Percentiles rank a stretch among this genome's conserved stretches.
Conservation (phyloP, 2,329 filamentous ascomycete species). For the Epicoccum sorghinum region DNA sequence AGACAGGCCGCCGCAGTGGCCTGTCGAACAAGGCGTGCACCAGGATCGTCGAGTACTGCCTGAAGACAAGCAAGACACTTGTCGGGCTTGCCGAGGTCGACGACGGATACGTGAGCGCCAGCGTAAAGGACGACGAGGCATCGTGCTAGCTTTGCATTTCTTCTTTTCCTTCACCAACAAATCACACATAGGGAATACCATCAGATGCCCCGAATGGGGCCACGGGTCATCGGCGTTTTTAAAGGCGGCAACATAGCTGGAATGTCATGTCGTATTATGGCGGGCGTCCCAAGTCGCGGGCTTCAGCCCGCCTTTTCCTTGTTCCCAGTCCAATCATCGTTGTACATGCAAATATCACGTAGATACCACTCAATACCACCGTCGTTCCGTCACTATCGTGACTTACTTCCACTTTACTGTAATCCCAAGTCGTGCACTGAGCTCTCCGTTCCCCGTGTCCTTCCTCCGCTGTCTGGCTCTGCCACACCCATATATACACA, state of each 20-base stretch:
- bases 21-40: constrained; percentile 47
- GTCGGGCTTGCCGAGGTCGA: constrained; percentile 46
- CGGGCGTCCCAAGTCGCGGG: not conserved
- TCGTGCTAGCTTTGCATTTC: not conserved
- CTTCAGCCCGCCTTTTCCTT: not conserved
- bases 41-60: constrained; percentile 49
- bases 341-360: not conserved
- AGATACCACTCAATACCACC: constrained; percentile 9
- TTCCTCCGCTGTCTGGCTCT: too few species aligned
- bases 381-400: not conserved
- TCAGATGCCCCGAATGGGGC: not conserved
- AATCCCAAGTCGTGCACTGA: not conserved
- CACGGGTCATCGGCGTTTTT: too few species aligned
- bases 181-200: not conserved
- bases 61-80: constrained; percentile 52
- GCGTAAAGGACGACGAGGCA: constrained; percentile 32
- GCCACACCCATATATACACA: too few species aligned
- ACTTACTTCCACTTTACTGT: not conserved
- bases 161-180: not conserved
- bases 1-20: constrained; percentile 49
- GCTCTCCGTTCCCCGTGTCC: not conserved
- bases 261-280: too few species aligned
- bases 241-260: too few species aligned
- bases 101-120: constrained; percentile 39
- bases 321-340: not conserved